Percentiles rank a stretch among this genome's conserved stretches.
Conservation (phyloP, 2,329 filamentous ascomycete genomes). For the Microcera coccophila region DNA sequence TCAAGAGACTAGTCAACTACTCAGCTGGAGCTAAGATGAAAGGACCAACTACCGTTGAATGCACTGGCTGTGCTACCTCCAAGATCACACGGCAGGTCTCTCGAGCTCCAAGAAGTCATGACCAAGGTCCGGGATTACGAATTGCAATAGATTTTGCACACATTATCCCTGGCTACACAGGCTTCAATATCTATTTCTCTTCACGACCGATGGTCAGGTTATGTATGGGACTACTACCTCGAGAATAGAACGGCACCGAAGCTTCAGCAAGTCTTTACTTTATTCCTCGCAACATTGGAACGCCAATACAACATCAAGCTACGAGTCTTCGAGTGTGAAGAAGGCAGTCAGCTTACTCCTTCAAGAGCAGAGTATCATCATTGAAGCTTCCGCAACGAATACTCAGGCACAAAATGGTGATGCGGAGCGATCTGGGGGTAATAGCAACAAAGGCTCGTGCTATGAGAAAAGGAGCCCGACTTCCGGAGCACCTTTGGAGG, state of each 20-base stretch:
- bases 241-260: no score
- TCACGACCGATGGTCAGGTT: neutral
- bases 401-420: conserved; percentile 4
- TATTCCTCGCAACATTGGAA: no score
- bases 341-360: conserved; percentile 1
- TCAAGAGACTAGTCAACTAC: neutral
- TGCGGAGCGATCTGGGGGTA: conserved; percentile 3
- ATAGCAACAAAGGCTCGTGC: neutral
- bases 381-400: neutral
- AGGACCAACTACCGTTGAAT: neutral
- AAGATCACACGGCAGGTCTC: neutral
- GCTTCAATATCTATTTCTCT: conserved; percentile 2
- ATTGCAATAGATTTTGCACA: neutral
- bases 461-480: conserved; percentile 2
- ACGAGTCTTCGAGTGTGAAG: conserved; percentile 2
- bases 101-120: neutral
- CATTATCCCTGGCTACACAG: neutral
- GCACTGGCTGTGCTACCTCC: neutral
- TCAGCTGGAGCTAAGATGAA: neutral
- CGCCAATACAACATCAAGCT: conserved; percentile 1
- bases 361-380: neutral
- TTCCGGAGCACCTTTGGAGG: conserved; percentile 1
- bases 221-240: no score
- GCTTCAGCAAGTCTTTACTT: neutral
- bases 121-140: neutral